These are phyloP conservation scores for Colletotrichum tanaceti DNA, from an alignment of 2,329 filamentous ascomycete species.

Conservation along the genomic window DNA sequence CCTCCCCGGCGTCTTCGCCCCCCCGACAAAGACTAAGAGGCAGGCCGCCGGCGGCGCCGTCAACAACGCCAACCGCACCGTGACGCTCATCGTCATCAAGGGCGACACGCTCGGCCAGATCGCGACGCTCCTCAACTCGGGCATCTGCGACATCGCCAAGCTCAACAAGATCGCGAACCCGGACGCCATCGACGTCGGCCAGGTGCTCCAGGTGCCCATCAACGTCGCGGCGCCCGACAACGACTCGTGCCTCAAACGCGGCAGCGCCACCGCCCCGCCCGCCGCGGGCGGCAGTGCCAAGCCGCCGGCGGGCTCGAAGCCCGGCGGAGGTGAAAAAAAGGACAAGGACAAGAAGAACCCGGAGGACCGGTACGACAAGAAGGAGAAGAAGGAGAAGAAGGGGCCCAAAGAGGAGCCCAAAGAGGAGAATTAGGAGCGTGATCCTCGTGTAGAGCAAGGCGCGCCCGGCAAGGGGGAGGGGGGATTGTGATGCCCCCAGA, in stretches of 20 bases:
- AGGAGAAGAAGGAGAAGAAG: too few species aligned
- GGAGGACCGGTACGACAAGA: too few species aligned
- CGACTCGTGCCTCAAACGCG: slow-evolving; percentile 27
- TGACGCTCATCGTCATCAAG: slow-evolving; percentile 9
- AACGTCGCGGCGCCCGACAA: slow-evolving; percentile 34
- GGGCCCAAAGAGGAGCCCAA: too few species aligned
- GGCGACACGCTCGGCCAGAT: slow-evolving; percentile 33
- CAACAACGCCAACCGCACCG: slow-evolving; percentile 25
- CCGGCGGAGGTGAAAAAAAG: too few species aligned
- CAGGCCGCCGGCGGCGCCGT: slow-evolving; percentile 5
- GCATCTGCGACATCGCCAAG: slow-evolving; percentile 37
- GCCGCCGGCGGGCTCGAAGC: too few species aligned
- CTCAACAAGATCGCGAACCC: slow-evolving; percentile 31
- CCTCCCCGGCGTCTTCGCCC: slow-evolving; percentile 8
- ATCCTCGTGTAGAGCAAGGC: background rate
- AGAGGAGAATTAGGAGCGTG: too few species aligned
- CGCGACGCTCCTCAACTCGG: slow-evolving; percentile 32
- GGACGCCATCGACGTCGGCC: slow-evolving; percentile 19
- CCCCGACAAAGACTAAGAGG: slow-evolving; percentile 7
- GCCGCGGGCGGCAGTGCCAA: background rate
- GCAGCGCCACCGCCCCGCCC: slow-evolving; percentile 4
- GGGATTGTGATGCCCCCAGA: background rate
- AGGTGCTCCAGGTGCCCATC: slow-evolving; percentile 21
- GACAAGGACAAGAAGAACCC: too few species aligned
- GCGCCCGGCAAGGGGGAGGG: too few species aligned